A percentile compares a stretch with the other conserved stretches of the same genome.
Conservation (phyloP, 1,284 basidiomycete species). For the Trametes hirsuta region DNA sequence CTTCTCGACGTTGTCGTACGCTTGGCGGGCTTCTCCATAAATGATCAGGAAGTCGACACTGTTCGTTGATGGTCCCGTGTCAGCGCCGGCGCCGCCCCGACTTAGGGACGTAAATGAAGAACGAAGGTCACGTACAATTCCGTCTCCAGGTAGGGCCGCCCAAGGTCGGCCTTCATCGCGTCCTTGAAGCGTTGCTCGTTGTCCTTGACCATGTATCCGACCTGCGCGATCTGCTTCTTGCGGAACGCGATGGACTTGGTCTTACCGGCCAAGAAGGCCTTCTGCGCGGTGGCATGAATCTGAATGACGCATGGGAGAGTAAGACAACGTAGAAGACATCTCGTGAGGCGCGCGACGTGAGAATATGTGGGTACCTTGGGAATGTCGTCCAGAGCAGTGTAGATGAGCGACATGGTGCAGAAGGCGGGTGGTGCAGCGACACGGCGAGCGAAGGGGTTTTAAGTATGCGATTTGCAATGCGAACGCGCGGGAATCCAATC, state of each 20-base stretch:
- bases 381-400: slow-evolving; percentile 22
- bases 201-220: slow-evolving; percentile 69
- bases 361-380: slow-evolving; percentile 11
- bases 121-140: slow-evolving; percentile 47
- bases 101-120: no score
- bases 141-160: slow-evolving; percentile 55
- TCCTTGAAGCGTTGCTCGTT: slow-evolving; percentile 60
- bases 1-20: slow-evolving; percentile 70
- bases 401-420: slow-evolving; percentile 1
- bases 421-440: not conserved
- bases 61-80: not conserved
- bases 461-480: not conserved
- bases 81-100: not conserved
- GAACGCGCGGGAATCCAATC: not conserved
- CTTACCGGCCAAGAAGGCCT: slow-evolving; percentile 61
- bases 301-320: slow-evolving; percentile 27
- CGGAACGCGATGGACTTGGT: slow-evolving; percentile 61
- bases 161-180: slow-evolving; percentile 58
- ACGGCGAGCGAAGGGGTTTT: not conserved
- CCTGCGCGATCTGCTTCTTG: slow-evolving; percentile 67
- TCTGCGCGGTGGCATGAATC: slow-evolving; percentile 56
- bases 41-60: slow-evolving; percentile 62
- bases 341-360: no score
- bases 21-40: slow-evolving; percentile 62
- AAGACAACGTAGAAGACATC: not conserved